Evolutionary conservation across 441 rosid genomes (phyloP), one percentile per base, ranked within the genome.

Genomic region (Populus hybrid): DNA sequence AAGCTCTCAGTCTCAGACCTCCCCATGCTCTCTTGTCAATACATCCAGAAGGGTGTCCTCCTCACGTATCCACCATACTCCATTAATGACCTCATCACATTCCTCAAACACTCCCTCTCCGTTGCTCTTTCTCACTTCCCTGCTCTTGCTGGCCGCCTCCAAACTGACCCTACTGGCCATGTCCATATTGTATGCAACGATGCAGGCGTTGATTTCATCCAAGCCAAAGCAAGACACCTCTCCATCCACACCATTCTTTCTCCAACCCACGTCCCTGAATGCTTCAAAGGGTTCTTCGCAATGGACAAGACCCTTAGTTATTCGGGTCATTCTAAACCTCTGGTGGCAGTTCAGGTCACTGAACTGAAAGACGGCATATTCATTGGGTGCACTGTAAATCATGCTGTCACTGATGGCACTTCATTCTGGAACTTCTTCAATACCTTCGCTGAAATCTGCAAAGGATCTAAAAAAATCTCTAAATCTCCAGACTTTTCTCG

Each of bases 391-490:
- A 83, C 91, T 12, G 89, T 90, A 14, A 93, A 95, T 79, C 99
- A 95, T 63, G 87, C 98, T 24, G 96, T 95, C 74, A 83, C 95
- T 0, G 98, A 95, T 31, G 99, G 99, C 16, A 92, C 95, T 7
- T 95, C 99, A 28, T 92, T 95, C 67, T 95, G 99, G 99, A 97
- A 95, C 78, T 93, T 95, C 80, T 91, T 95, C 74, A 95, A 95
- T 68, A 84, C 96, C 1, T 88, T 93, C 71, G 99, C 99, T 20
- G 96, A 90, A 76, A 77, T 89, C 56, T 81, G 86, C 16, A 88
- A 81, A 84, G 94, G 96, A 9, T 84, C 69, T n/a, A 79, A 84
- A 69, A 87, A 87, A 68, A 89, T 92, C 50, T 81, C 90, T 4
- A 93, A 89, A 31, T 72, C 85, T 29, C 99, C 97, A 0, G 89